A percentile compares a stretch with the other conserved stretches of the same genome.
These are phyloP conservation scores for Lentithecium fluviatile DNA, from an alignment of 495 filamentous ascomycete species.

Conservation along the genomic window DNA sequence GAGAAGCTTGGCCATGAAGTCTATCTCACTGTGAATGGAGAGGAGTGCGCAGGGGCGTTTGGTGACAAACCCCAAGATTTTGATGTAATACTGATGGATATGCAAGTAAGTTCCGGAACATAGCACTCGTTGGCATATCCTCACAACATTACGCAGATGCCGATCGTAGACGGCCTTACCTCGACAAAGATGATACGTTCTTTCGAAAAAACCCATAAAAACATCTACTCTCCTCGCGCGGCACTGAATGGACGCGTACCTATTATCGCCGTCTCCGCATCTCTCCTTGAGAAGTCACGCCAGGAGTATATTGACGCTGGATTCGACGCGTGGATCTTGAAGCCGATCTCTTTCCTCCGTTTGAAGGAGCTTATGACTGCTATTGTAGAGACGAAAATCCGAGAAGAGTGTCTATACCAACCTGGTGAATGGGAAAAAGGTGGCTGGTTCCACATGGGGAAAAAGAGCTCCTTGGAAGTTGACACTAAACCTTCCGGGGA, in stretches of 20 bases:
- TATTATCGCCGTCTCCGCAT: constrained; percentile 89
- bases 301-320: constrained; percentile 73
- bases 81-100: constrained; percentile 95
- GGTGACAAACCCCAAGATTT: constrained; percentile 57
- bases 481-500: constrained; percentile 9
- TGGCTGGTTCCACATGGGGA: constrained; percentile 42
- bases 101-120: constrained; percentile 61
- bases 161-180: constrained; percentile 83
- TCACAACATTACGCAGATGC: constrained; percentile 62
- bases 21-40: constrained; percentile 73
- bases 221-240: constrained; percentile 50
- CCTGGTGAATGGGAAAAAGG: constrained; percentile 45
- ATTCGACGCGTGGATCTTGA: constrained; percentile 84
- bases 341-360: constrained; percentile 44
- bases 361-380: constrained; percentile 43
- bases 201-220: constrained; percentile 53
- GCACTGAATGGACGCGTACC: constrained; percentile 60
- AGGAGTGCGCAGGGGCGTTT: constrained; percentile 77
- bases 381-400: constrained; percentile 38
- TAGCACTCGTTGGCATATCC: neutral
- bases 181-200: constrained; percentile 80
- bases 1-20: constrained; percentile 77
- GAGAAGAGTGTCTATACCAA: constrained; percentile 38
- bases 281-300: constrained; percentile 68
- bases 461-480: constrained; percentile 5